Conservation (phyloP, 1,139 yeast genomes). For the Pichia sp. region DNA sequence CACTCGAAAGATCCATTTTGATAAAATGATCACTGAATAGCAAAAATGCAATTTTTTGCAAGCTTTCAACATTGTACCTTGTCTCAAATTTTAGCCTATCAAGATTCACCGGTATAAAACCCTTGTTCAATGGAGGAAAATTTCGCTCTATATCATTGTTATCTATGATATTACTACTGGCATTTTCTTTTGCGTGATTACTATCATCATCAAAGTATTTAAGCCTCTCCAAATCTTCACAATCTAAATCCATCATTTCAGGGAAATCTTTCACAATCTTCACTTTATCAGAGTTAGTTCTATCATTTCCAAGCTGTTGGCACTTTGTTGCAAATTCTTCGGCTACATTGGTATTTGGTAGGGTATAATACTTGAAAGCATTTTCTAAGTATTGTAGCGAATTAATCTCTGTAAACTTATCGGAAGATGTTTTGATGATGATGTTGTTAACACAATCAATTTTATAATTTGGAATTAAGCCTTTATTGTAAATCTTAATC, state of each 20-base stretch:
- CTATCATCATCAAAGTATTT: not conserved
- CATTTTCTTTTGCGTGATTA: not conserved
- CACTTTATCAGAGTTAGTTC: not conserved
- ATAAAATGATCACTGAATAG: not conserved
- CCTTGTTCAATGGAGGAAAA: not conserved
- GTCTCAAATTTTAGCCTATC: slow-evolving; percentile 3
- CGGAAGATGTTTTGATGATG: not conserved
- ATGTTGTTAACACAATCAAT: slow-evolving; percentile 42
- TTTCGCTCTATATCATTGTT: not conserved
- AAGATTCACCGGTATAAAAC: not conserved
- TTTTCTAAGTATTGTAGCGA: slow-evolving; percentile 4
- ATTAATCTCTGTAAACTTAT: slow-evolving; percentile 1
- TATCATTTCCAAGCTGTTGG: not conserved
- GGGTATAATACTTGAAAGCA: slow-evolving; percentile 2
- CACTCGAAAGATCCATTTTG: not conserved
- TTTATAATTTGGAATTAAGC: slow-evolving; percentile 40
- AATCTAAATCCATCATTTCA: not conserved
- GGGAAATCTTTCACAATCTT: not conserved
- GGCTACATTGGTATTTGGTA: not conserved
- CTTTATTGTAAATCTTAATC: slow-evolving; percentile 41
- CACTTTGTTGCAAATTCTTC: slow-evolving; percentile 1
- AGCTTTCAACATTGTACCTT: not conserved
- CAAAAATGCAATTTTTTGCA: not conserved
- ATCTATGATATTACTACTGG: not conserved
- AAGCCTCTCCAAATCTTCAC: not conserved